These are phyloP conservation scores for Albifimbria verrucaria DNA, from an alignment of 2,329 filamentous ascomycete species.

Conservation along the genomic window DNA sequence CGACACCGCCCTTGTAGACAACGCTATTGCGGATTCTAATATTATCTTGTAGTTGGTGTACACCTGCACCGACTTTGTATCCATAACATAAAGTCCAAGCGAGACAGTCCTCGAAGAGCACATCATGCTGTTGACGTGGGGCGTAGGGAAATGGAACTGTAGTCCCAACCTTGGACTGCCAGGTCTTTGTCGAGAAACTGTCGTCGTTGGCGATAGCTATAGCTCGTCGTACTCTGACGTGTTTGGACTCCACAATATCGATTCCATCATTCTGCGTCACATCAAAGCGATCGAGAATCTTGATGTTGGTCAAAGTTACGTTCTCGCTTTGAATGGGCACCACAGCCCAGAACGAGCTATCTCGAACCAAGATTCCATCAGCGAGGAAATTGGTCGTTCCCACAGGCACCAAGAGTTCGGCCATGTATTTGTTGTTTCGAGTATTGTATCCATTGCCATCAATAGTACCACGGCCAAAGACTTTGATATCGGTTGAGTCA, in stretches of 20 bases:
- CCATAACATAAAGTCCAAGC: slow-evolving; percentile 1
- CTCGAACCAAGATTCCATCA: slow-evolving; percentile 4
- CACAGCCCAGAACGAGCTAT: slow-evolving; percentile 4
- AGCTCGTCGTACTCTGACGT: background rate
- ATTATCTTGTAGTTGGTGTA: background rate
- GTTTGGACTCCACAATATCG: background rate
- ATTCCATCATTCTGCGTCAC: slow-evolving; percentile 5
- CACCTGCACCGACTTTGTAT: slow-evolving; percentile 2
- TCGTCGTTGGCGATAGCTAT: slow-evolving; percentile 6
- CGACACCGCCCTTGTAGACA: slow-evolving; percentile 1
- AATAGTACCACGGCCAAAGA: slow-evolving; percentile 2
- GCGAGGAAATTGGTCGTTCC: background rate
- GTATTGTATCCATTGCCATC: slow-evolving; percentile 2
- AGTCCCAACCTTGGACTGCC: slow-evolving; percentile 3
- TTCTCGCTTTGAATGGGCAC: background rate
- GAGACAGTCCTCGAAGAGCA: slow-evolving; percentile 3
- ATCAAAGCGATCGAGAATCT: slow-evolving; percentile 3
- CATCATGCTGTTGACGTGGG: background rate
- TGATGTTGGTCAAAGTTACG: slow-evolving; percentile 1
- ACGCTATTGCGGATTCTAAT: slow-evolving; percentile 1
- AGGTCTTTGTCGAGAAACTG: slow-evolving; percentile 3
- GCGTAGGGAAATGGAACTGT: slow-evolving; percentile 2
- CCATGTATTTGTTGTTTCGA: slow-evolving; percentile 1
- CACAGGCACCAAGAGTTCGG: background rate
- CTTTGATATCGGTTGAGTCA: slow-evolving; percentile 4